Evolutionary conservation across 306 rosid species (phyloP).

Genomic region (Inga laurina): DNA sequence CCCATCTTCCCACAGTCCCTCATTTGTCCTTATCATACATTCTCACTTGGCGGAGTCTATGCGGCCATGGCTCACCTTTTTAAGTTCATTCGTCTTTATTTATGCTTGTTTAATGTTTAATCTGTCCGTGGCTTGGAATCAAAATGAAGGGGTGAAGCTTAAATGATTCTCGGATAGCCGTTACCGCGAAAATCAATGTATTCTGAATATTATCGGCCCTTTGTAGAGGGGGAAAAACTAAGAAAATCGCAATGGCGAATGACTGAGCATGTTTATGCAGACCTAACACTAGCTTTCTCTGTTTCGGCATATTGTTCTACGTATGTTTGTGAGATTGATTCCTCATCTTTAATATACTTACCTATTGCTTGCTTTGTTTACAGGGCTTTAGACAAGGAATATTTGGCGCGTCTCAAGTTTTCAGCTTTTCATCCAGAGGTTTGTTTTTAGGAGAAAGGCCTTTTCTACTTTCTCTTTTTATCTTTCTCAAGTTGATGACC

Average conservation of each 20-base stretch:
- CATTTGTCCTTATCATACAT: background rate
- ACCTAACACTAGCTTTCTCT: background rate
- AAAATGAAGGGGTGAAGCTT: background rate
- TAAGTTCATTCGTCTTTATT: background rate
- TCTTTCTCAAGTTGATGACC: conserved; percentile 1
- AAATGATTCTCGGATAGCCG: background rate
- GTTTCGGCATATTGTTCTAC: background rate
- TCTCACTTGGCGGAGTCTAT: background rate
- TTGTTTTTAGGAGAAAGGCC: background rate
- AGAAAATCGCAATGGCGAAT: background rate
- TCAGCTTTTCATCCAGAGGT: conserved; percentile 77
- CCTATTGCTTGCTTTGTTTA: conserved; percentile 30
- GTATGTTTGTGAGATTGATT: background rate
- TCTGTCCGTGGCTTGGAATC: background rate
- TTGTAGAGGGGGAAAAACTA: no score
- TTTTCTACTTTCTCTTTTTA: background rate
- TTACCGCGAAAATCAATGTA: background rate
- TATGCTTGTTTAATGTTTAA: background rate
- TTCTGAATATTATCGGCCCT: background rate
- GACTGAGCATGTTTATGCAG: background rate
- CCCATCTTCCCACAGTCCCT: background rate
- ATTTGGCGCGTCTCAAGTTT: conserved; percentile 50
- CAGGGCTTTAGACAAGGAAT: conserved; percentile 61
- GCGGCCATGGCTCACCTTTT: background rate
- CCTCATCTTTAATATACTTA: background rate